Evolutionary conservation across 805 yeast species (phyloP), one percentile per base, ranked within the genome.

Genomic region (Wickerhamiella qilinensis): DNA sequence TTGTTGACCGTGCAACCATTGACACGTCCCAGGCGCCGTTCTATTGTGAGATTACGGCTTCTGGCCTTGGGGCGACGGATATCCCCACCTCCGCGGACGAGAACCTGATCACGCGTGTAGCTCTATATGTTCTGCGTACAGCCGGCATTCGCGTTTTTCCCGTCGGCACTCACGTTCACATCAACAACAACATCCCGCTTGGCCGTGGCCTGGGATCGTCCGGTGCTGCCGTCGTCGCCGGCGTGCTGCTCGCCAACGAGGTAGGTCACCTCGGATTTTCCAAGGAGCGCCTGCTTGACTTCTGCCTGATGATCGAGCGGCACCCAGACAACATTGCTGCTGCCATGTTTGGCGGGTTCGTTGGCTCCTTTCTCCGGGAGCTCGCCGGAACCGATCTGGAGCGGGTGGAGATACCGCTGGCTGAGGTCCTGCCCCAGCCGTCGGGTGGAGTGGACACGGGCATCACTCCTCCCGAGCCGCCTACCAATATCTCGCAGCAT

Each of bases 281-380:
- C 36, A 86, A 80, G 59, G 77, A 73, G 50, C 69, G 97, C 50
- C 70, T 91, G 75, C 65, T 91, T 51, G 98, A 91, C 59, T 91
- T 81, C 65, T 84, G 95, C 58, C 68, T 91, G 50, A 82, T 91
- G 91, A 86, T 91, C 48, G 98, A 91, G 64, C 76, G 97, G 57
- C 98, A 91, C 54, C 98, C 98, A 27, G 98, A 91, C 61, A 91
- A 91, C 59, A 86, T 91, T 53, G 84, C 95, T 11, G 98, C 98
- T 24, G 94, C 98, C 28, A 84, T 91, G 94, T 79, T 86, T 77
- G 98, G 98, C 43, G 96, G 98, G 1, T 91, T 91, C 58, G 94
- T 86, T 31, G 98, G 98, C 33, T 84, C 95, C 3, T 91, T 80
- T 59, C 68, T 91, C 53, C 73, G 93, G 51, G 93, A 82, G 45